Percentiles rank a stretch among this genome's conserved stretches.
Evolutionary conservation across 257 asterid species (phyloP).

Genomic region (Nicotiana sylvestris): DNA sequence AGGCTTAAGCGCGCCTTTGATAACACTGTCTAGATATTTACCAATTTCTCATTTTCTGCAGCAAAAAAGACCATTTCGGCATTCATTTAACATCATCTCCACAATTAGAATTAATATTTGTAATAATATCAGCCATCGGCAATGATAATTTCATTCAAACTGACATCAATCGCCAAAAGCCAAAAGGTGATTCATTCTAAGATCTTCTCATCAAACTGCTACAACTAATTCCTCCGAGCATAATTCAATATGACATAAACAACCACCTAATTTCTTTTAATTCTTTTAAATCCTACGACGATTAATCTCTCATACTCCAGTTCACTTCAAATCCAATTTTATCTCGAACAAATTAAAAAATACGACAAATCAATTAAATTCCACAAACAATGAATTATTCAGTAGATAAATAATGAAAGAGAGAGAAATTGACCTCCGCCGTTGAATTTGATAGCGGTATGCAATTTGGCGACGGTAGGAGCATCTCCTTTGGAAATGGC

Average conservation of each 20-base stretch:
- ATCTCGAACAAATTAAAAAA: neutral
- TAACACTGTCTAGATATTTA: neutral
- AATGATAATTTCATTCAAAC: neutral
- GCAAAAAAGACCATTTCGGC: neutral
- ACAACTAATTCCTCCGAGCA: neutral
- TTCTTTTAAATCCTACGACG: neutral
- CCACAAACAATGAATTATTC: neutral
- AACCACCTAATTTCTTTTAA: neutral
- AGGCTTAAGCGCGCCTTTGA: no score
- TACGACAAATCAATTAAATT: neutral
- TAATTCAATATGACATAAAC: neutral
- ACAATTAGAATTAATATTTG: neutral
- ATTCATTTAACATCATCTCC: neutral
- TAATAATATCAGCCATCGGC: neutral
- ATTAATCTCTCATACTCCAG: neutral
- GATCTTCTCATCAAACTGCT: neutral
- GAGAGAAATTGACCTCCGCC: constrained; percentile 71
- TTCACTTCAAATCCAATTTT: neutral
- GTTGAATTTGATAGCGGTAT: constrained; percentile 84
- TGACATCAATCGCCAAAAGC: neutral
- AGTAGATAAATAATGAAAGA: neutral
- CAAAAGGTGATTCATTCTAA: no score
- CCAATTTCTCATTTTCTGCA: neutral
- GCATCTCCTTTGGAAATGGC: constrained; percentile 71
- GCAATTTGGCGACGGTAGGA: constrained; percentile 67